Evolutionary conservation across 2,329 filamentous ascomycete species (phyloP), one percentile per base, ranked within the genome.

Genomic region (Colletotrichum chrysophilum): DNA sequence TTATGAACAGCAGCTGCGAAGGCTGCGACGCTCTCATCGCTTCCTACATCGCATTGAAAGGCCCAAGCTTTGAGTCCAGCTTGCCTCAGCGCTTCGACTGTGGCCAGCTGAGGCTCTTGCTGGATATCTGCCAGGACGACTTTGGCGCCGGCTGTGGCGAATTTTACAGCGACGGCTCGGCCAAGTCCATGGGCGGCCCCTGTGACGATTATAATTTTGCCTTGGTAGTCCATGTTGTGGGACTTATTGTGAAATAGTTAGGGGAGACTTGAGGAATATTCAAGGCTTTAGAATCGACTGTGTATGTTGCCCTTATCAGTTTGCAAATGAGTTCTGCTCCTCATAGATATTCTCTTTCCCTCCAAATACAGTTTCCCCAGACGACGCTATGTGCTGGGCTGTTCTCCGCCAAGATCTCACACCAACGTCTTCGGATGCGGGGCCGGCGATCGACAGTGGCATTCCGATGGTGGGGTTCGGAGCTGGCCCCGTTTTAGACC

Each of bases 271-370:
- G 18, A 43, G 8, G 16, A 6, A 1, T 43, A n/a, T 43, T 43
- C 2, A 6, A 12, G 4, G 38, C 38, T 10, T 43, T n/a, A 18
- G 2, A 43, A 10, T 43, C 5, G 38, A 2, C 9, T 43, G 38
- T 43, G 38, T 43, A 5, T 38, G 38, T 43, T 43, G 4, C 16
- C 9, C 2, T 43, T 43, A 0, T 4, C 38, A 43, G 38, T 43
- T 43, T 43, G 2, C 18, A 2, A 43, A 6, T 10, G 18, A 0
- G 1, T 9, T 18, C 18, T 43, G 0, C 5, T n/a, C 0, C 8
- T 3, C 5, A 43, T 10, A n/a, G 5, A 43, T 43, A 3, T 43
- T n/a, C 8, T 10, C 2, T 18, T 43, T 10, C 38, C 18, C 38
- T 43, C 12, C 38, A 43, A 43, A 10, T 43, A n/a, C 38, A 43